Evolutionary conservation across 306 rosid species (phyloP).

Genomic region (Sophora flavescens): DNA sequence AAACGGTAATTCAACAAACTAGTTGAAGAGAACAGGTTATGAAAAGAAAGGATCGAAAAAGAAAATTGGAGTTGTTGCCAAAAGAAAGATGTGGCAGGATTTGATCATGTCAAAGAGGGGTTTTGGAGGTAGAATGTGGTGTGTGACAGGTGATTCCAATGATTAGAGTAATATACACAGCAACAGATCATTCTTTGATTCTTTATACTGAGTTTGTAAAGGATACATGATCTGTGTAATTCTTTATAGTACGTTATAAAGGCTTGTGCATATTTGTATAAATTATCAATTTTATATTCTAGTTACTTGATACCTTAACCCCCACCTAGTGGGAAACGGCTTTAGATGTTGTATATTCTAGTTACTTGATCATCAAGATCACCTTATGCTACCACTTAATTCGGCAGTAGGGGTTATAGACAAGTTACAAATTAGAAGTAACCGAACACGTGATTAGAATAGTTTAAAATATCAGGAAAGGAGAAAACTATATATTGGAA

Average conservation of each 20-base stretch:
- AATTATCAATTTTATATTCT: slow-evolving; percentile 35
- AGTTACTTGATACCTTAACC: neutral
- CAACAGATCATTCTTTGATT: slow-evolving; percentile 69
- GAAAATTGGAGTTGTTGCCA: no score
- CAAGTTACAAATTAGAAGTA: slow-evolving; percentile 10
- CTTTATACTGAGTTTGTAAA: slow-evolving; percentile 56
- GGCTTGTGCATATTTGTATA: slow-evolving; percentile 43
- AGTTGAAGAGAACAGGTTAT: no score
- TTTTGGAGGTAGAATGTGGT: no score
- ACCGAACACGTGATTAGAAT: slow-evolving; percentile 25
- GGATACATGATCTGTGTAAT: slow-evolving; percentile 43
- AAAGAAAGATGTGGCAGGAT: no score
- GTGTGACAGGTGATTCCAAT: neutral
- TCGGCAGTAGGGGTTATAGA: neutral
- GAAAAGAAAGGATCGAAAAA: no score
- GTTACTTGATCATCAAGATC: slow-evolving; percentile 21
- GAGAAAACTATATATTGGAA: neutral
- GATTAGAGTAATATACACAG: neutral
- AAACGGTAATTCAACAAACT: no score
- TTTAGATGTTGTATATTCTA: neutral
- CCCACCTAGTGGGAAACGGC: no score
- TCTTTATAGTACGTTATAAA: slow-evolving; percentile 43
- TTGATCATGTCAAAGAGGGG: no score
- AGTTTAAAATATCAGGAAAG: neutral
- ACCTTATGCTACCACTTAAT: slow-evolving; percentile 2